These are phyloP conservation scores for Eremothecium coryli DNA, from an alignment of 1,139 yeast genomes.

Conservation along the genomic window DNA sequence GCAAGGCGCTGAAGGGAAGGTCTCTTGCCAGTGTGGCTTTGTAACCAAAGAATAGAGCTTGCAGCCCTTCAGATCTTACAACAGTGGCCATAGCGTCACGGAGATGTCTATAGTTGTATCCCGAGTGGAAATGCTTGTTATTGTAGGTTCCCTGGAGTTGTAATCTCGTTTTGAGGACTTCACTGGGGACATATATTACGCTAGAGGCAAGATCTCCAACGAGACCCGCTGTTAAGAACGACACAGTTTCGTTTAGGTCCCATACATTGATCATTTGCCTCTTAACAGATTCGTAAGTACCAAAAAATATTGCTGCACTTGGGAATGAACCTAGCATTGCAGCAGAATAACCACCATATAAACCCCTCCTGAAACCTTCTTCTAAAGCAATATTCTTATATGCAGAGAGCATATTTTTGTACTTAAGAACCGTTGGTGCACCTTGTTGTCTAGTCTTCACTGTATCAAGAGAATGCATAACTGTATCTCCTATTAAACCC, in stretches of 20 bases:
- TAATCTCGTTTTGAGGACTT: conserved; percentile 85
- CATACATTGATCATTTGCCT: conserved; percentile 55
- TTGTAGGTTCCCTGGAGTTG: conserved; percentile 85
- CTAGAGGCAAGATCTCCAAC: conserved; percentile 87
- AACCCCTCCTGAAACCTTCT: conserved; percentile 78
- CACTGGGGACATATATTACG: conserved; percentile 92
- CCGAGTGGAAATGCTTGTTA: conserved; percentile 69
- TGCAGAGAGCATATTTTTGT: conserved; percentile 60
- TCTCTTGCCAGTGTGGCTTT: conserved; percentile 89
- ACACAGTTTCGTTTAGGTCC: conserved; percentile 65
- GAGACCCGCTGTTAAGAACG: conserved; percentile 80
- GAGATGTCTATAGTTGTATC: conserved; percentile 74
- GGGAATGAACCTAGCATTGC: conserved; percentile 90
- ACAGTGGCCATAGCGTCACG: conserved; percentile 62
- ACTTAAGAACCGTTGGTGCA: conserved; percentile 59
- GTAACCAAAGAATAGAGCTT: conserved; percentile 79
- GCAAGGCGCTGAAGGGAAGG: conserved; percentile 89
- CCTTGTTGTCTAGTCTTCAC: conserved; percentile 97
- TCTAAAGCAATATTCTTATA: conserved; percentile 61
- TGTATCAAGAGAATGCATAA: conserved; percentile 93
- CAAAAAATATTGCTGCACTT: conserved; percentile 85
- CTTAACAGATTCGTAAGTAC: conserved; percentile 77
- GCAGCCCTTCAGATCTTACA: conserved; percentile 56
- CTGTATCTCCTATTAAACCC: conserved; percentile 84
- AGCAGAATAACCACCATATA: conserved; percentile 87